These are phyloP conservation scores for Rubroshorea leprosula DNA, from an alignment of 345 rosid genomes.

Conservation along the genomic window DNA sequence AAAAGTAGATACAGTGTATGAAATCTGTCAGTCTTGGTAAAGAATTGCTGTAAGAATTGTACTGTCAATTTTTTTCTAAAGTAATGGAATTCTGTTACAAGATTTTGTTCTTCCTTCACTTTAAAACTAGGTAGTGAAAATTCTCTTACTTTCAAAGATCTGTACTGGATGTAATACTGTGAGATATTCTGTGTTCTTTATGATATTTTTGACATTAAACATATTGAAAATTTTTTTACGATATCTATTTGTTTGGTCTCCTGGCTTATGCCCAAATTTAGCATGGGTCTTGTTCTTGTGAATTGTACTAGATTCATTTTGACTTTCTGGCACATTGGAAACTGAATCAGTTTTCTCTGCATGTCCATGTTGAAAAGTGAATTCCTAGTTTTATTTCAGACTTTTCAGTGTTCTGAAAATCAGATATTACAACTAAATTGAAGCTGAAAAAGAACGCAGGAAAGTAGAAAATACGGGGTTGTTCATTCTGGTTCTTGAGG, in stretches of 20 bases:
- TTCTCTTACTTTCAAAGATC: not conserved
- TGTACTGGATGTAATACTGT: not conserved
- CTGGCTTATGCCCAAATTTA: not conserved
- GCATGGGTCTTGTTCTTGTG: not conserved
- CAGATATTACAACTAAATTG: slow-evolving; percentile 13
- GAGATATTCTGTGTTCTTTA: not conserved
- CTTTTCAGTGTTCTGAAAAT: not conserved
- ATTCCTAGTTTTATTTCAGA: not conserved
- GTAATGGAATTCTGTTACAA: not conserved
- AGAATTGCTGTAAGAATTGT: not conserved
- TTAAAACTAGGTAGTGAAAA: slow-evolving; percentile 6
- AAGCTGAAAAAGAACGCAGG: slow-evolving; percentile 6
- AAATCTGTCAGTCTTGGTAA: slow-evolving; percentile 13
- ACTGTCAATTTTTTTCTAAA: not conserved
- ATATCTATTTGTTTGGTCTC: not conserved
- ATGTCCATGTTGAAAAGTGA: not conserved
- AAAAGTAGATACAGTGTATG: slow-evolving; percentile 66
- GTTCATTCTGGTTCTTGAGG: slow-evolving; percentile 16
- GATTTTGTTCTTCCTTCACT: slow-evolving; percentile 2
- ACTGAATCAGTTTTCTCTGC: not conserved
- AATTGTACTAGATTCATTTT: not conserved
- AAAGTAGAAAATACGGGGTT: no score
- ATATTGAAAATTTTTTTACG: slow-evolving; percentile 1
- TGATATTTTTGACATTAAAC: not conserved
- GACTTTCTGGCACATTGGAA: not conserved